Percentiles rank a stretch among this genome's conserved stretches.
These are phyloP conservation scores for Ambrosiella cleistominuta DNA, from an alignment of 2,329 filamentous ascomycete genomes.

Conservation along the genomic window DNA sequence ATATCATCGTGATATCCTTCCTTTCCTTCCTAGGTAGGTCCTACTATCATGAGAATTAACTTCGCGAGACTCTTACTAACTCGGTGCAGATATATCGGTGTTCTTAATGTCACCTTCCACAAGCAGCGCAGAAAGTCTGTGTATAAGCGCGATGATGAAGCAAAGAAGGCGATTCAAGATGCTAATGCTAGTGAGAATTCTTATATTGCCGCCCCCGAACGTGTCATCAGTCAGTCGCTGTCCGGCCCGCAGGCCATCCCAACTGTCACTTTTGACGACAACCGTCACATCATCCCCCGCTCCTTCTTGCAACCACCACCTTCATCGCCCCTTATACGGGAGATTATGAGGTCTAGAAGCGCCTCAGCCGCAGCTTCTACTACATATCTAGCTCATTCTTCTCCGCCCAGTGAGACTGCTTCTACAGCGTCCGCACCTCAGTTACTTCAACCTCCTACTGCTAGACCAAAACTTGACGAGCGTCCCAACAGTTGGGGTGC, in stretches of 20 bases:
- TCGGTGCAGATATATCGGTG: constrained; percentile 71
- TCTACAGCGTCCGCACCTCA: constrained; percentile 10
- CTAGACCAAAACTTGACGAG: constrained; percentile 29
- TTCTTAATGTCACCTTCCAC: constrained; percentile 88
- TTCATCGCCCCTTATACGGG: constrained; percentile 10
- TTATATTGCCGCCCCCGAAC: neutral
- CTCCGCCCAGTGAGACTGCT: neutral
- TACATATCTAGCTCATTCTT: neutral
- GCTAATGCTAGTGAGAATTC: neutral
- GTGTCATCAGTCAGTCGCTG: constrained; percentile 58
- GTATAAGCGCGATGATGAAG: constrained; percentile 31
- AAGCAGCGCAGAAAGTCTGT: constrained; percentile 55
- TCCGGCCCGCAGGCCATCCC: constrained; percentile 49
- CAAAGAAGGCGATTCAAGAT: constrained; percentile 14
- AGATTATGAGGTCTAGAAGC: constrained; percentile 11
- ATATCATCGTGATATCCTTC: constrained; percentile 72
- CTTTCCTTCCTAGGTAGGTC: constrained; percentile 69
- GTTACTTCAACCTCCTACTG: constrained; percentile 18
- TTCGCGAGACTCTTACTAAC: neutral
- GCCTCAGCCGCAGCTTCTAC: constrained; percentile 9
- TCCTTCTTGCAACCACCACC: constrained; percentile 49
- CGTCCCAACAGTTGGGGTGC: constrained; percentile 65
- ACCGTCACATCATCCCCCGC: constrained; percentile 78
- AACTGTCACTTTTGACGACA: constrained; percentile 85
- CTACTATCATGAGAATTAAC: constrained; percentile 1